Evolutionary conservation across 1,284 basidiomycete species (phyloP), one percentile per base, ranked within the genome.

Genomic region (Trichosporon inkin): DNA sequence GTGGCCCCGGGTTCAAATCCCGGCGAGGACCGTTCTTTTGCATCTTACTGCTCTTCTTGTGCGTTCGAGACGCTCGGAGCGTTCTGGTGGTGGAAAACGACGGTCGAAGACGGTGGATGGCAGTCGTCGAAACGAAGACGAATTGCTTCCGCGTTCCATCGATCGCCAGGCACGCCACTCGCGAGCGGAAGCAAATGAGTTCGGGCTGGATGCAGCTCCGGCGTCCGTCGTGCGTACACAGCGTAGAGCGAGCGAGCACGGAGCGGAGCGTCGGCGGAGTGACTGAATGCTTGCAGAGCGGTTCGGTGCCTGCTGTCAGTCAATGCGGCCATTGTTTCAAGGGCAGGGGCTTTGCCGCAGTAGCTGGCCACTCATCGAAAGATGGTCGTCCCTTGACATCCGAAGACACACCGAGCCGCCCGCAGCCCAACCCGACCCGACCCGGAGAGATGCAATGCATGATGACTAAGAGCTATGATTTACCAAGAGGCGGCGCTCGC

Each of bases 401-500:
- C 13, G 16, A n/a, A 13, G 36, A 38, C n/a, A n/a, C n/a, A n/a
- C 3, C 36, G 13, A 38, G 40, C 40, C 32, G 16, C 6, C n/a
- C 32, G 35, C 49, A 36, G 7, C 13, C n/a, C n/a, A n/a, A 4
- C 6, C 13, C 10, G 14, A 17, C 20, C 28, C 32, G 28, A 16
- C 44, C 28, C 24, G 24, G 55, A 60, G 59, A 49, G 53, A 58
- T 62, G 61, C 61, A 62, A 62, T 62, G 57, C 61, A 62, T 62
- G 49, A 51, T 35, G 24, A 51, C 53, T 40, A 54, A 34, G 35
- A 20, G 39, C 36, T 14, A 19, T 10, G 10, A 22, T 41, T 52
- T 64, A 64, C 59, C 60, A 64, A 19, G 62, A 37, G 2, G 39
- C 40, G 11, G 56, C 47, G 7, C 34, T 19, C 8, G 58, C 63